Percentiles rank a stretch among this genome's conserved stretches.
Evolutionary conservation across 2,329 filamentous ascomycete species (phyloP).

Genomic region (Hymenoscyphus fraxineus): DNA sequence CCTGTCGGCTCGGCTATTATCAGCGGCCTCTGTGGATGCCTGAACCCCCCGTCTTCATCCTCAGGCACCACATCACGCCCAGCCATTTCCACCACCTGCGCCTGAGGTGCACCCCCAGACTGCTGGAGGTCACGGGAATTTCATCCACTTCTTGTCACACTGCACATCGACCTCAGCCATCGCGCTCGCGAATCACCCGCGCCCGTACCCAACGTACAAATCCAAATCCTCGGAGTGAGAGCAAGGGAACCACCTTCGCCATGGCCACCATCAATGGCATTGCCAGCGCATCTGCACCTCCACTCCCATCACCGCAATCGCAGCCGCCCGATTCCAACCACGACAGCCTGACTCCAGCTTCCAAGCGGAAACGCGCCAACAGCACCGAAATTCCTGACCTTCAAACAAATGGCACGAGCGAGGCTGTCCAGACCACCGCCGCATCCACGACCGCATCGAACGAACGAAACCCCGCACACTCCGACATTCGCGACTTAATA

Average conservation of each 20-base stretch:
- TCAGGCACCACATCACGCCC: too few species aligned
- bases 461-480: constrained; percentile 33
- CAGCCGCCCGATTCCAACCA: constrained; percentile 19
- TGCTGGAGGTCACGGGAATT: background rate
- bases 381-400: constrained; percentile 20
- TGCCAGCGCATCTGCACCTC: constrained; percentile 35
- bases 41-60: background rate
- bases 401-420: constrained; percentile 34
- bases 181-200: constrained; percentile 2
- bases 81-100: too few species aligned
- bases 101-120: background rate
- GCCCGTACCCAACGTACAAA: background rate
- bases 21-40: background rate
- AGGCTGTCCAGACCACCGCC: background rate
- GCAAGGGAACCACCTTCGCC: constrained; percentile 16
- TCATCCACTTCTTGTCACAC: constrained; percentile 4
- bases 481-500: constrained; percentile 42
- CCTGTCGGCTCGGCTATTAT: background rate
- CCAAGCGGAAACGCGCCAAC: constrained; percentile 58
- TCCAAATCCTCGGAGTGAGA: constrained; percentile 2
- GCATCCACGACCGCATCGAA: constrained; percentile 18
- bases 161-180: constrained; percentile 13
- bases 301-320: constrained; percentile 10
- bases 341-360: constrained; percentile 36
- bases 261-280: constrained; percentile 41